Conservation (phyloP, 2,329 filamentous ascomycete species). For the Beauveria asiatica region DNA sequence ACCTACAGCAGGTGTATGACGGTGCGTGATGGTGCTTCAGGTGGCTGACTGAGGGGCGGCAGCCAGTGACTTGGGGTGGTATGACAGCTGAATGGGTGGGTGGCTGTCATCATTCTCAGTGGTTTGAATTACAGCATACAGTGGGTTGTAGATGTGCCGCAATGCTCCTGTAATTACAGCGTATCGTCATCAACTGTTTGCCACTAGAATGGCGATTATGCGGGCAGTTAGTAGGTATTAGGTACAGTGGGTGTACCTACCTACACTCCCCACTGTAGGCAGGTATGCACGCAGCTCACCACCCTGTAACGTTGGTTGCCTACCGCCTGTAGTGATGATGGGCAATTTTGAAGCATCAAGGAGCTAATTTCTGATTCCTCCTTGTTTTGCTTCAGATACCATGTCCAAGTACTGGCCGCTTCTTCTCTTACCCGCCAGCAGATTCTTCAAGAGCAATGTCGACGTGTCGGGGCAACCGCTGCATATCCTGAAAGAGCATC, state of each 20-base stretch:
- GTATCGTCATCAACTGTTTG: background rate
- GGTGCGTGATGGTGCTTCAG: background rate
- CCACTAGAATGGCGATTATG: background rate
- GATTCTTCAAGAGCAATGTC: background rate
- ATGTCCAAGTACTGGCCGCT: slow-evolving; percentile 2
- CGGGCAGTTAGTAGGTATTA: too few species aligned
- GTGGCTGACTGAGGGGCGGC: background rate
- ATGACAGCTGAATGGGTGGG: background rate
- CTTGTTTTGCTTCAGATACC: background rate
- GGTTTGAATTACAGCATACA: background rate
- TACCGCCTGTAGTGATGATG: background rate
- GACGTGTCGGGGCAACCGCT: background rate
- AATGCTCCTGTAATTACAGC: background rate
- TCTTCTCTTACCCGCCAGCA: background rate
- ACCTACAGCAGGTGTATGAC: too few species aligned
- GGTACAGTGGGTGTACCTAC: too few species aligned
- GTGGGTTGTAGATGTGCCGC: background rate
- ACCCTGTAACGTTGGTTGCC: background rate
- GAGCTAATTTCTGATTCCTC: too few species aligned
- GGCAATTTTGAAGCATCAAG: background rate
- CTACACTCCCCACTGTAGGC: too few species aligned
- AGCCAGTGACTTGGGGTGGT: background rate
- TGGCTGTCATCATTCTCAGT: background rate
- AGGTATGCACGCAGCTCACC: background rate
- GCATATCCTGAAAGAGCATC: slow-evolving; percentile 2